These are phyloP conservation scores for Fusarium coffeatum DNA, from an alignment of 2,329 filamentous ascomycete genomes.

Conservation along the genomic window DNA sequence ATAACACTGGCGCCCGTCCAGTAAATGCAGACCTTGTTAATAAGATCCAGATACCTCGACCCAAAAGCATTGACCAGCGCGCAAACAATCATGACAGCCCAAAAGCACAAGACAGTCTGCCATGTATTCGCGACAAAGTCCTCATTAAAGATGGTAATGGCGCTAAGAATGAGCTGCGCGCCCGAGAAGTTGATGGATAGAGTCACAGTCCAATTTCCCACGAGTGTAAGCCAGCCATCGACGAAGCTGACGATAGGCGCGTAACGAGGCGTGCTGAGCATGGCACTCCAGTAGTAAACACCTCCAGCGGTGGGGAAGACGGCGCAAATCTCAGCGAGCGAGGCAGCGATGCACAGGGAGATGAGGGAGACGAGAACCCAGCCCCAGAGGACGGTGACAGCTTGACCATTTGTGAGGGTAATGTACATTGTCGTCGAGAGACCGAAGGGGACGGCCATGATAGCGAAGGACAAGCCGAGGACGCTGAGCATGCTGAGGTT, in stretches of 20 bases:
- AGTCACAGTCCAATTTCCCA: slow-evolving; percentile 77
- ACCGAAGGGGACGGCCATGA: slow-evolving; percentile 64
- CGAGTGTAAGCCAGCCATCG: slow-evolving; percentile 79
- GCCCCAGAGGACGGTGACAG: slow-evolving; percentile 80
- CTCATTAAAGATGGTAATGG: slow-evolving; percentile 74
- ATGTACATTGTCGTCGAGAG: slow-evolving; percentile 61
- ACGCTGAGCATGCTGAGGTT: slow-evolving; percentile 63
- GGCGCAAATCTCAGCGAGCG: slow-evolving; percentile 77
- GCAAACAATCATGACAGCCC: slow-evolving; percentile 71
- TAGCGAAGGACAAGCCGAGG: slow-evolving; percentile 62
- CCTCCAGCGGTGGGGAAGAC: slow-evolving; percentile 72
- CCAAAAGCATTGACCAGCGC: slow-evolving; percentile 76
- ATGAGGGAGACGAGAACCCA: slow-evolving; percentile 72
- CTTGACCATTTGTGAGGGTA: slow-evolving; percentile 76
- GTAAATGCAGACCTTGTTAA: slow-evolving; percentile 78
- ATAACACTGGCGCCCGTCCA: slow-evolving; percentile 78
- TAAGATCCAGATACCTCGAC: slow-evolving; percentile 67
- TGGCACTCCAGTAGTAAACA: slow-evolving; percentile 80
- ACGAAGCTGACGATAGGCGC: slow-evolving; percentile 75
- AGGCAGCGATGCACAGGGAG: slow-evolving; percentile 77
- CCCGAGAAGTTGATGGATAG: slow-evolving; percentile 79
- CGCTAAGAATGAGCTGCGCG: slow-evolving; percentile 74
- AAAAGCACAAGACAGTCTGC: slow-evolving; percentile 82
- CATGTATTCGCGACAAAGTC: slow-evolving; percentile 69
- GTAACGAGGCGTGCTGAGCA: slow-evolving; percentile 70